These are phyloP conservation scores for Cladosporium sp. DNA, from an alignment of 2,329 filamentous ascomycete genomes.

Conservation along the genomic window DNA sequence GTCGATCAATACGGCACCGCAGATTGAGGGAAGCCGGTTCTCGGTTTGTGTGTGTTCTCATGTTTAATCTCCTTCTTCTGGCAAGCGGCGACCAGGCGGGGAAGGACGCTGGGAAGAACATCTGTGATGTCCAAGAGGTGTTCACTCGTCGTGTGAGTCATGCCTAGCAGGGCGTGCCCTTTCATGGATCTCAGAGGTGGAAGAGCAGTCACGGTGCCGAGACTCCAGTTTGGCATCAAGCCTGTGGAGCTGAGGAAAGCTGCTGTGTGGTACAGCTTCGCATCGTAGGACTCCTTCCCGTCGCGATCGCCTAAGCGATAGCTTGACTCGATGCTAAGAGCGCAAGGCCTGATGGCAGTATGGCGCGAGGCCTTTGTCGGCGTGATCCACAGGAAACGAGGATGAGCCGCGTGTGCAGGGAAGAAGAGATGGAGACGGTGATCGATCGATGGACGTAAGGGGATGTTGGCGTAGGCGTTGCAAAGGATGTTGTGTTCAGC, in stretches of 20 bases:
- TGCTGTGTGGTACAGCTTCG: neutral
- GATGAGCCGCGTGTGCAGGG: neutral
- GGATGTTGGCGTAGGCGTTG: neutral
- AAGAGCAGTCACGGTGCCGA: neutral
- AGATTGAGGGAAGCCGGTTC: neutral
- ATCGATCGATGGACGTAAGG: neutral
- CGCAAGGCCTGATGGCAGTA: no score
- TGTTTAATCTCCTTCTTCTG: neutral
- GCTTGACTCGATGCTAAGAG: neutral
- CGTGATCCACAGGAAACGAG: neutral
- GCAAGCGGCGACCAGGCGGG: neutral
- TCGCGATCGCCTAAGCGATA: neutral
- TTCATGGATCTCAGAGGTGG: neutral
- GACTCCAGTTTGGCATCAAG: neutral
- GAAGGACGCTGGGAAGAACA: neutral
- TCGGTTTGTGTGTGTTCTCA: neutral
- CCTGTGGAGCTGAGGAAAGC: neutral
- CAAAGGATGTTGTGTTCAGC: neutral
- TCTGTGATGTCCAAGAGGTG: neutral
- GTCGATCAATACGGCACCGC: neutral
- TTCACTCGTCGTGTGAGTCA: neutral
- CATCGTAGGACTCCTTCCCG: neutral
- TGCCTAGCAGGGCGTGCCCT: neutral
- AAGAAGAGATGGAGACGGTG: constrained; percentile 1
- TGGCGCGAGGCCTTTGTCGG: neutral